A percentile compares a stretch with the other conserved stretches of the same genome.
Evolutionary conservation across 129 eudicot species (phyloP).

Genomic region (Escallonia herrerae): DNA sequence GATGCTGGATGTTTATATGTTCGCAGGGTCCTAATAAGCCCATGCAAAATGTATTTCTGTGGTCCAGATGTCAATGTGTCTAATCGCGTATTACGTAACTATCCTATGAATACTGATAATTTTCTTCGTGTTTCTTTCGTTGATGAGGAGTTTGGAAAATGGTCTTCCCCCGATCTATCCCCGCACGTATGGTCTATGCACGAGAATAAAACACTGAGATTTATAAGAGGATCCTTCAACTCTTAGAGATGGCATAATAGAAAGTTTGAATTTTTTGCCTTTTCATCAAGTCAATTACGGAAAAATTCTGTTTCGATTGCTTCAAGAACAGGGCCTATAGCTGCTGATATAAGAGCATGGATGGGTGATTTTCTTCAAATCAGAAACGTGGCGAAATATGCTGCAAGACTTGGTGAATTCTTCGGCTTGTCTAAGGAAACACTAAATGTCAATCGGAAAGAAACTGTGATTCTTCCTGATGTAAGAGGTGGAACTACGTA

Average conservation of each 20-base stretch:
- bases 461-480: constrained; percentile 39
- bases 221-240: constrained; percentile 38
- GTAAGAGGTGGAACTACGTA: constrained; percentile 18
- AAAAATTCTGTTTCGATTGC: constrained; percentile 64
- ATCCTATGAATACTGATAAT: constrained; percentile 28
- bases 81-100: constrained; percentile 44
- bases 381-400: constrained; percentile 60
- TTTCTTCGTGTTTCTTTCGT: constrained; percentile 61
- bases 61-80: constrained; percentile 66
- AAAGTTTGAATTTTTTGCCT: constrained; percentile 59
- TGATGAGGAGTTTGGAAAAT: constrained; percentile 51
- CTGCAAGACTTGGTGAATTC: constrained; percentile 71
- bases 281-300: constrained; percentile 60
- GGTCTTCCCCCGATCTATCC: constrained; percentile 46
- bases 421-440: constrained; percentile 61
- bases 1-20: constrained; percentile 54
- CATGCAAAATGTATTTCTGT: constrained; percentile 45
- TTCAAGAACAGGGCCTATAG: constrained; percentile 28
- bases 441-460: constrained; percentile 32
- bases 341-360: constrained; percentile 43
- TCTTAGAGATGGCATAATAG: constrained; percentile 43
- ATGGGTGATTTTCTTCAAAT: constrained; percentile 54
- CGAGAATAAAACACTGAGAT: constrained; percentile 31
- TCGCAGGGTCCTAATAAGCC: constrained; percentile 56
- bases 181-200: constrained; percentile 16